These are phyloP conservation scores for Amanita pseudoporphyria DNA, from an alignment of 768 basidiomycete genomes.

Conservation along the genomic window DNA sequence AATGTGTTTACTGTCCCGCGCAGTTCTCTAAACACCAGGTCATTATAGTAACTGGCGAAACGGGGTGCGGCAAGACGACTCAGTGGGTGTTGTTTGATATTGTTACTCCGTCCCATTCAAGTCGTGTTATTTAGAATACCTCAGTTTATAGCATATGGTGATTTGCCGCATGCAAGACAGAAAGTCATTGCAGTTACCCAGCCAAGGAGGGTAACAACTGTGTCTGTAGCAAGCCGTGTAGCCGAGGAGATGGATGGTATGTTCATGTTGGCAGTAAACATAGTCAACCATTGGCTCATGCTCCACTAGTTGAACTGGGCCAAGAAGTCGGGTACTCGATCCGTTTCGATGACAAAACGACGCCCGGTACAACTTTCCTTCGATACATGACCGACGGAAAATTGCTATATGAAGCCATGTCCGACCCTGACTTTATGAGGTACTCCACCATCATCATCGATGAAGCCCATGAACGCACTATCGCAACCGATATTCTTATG, in stretches of 20 bases:
- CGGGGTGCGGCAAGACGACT: constrained; percentile 87
- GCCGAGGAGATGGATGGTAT: constrained; percentile 60
- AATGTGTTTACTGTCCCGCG: neutral
- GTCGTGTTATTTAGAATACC: neutral
- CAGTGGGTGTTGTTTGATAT: constrained; percentile 48
- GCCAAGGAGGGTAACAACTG: neutral
- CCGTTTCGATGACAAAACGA: constrained; percentile 87
- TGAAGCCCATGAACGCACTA: constrained; percentile 87
- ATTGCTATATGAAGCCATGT: constrained; percentile 86
- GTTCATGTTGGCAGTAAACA: constrained; percentile 15
- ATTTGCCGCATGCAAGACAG: neutral
- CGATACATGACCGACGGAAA: constrained; percentile 97
- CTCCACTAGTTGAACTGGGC: constrained; percentile 58
- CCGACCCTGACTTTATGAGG: constrained; percentile 67
- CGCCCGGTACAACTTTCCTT: constrained; percentile 71
- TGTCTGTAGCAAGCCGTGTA: neutral
- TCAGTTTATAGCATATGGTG: neutral
- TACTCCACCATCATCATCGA: constrained; percentile 95
- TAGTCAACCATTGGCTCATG: neutral
- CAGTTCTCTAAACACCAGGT: constrained; percentile 69
- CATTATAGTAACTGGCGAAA: constrained; percentile 81
- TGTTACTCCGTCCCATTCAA: neutral
- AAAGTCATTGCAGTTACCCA: neutral
- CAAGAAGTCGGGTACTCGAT: constrained; percentile 51
- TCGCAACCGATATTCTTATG: constrained; percentile 91